A percentile compares a stretch with the other conserved stretches of the same genome.
Conservation (phyloP, 2,329 filamentous ascomycete genomes). For the Fusarium verrucosum region DNA sequence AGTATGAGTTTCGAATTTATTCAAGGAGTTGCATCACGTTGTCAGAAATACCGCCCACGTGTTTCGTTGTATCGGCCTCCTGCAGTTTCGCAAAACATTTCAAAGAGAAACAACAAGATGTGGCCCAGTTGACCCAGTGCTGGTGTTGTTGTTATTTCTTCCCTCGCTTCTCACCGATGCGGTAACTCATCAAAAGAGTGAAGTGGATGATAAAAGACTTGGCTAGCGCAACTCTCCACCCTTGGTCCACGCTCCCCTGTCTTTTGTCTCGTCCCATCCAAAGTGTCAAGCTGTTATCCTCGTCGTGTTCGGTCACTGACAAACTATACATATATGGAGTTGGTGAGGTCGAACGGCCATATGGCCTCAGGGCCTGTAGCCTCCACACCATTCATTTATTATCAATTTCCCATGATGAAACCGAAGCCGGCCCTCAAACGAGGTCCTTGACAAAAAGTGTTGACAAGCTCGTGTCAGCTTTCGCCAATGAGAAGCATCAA, state of each 20-base stretch:
- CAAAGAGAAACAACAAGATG: background rate
- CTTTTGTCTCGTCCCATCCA: slow-evolving; percentile 31
- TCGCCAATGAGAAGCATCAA: slow-evolving; percentile 34
- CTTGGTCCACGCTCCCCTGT: slow-evolving; percentile 7
- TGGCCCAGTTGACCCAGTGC: too few relatives aligned
- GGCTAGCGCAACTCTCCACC: slow-evolving; percentile 13
- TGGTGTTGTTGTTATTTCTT: background rate
- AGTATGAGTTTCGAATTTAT: slow-evolving; percentile 9
- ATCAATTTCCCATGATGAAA: slow-evolving; percentile 28
- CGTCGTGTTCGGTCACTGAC: slow-evolving; percentile 3
- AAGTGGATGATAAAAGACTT: slow-evolving; percentile 24
- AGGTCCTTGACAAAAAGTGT: slow-evolving; percentile 15
- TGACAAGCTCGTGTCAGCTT: slow-evolving; percentile 23
- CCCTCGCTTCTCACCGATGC: slow-evolving; percentile 14
- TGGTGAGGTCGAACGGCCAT: slow-evolving; percentile 2
- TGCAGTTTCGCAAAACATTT: background rate
- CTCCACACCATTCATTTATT: slow-evolving; percentile 18
- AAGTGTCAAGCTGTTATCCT: slow-evolving; percentile 13
- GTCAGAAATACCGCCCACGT: background rate
- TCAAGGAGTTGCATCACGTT: background rate
- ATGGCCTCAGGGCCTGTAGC: background rate
- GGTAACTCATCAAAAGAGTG: slow-evolving; percentile 6
- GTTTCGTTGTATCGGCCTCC: background rate
- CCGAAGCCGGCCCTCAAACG: slow-evolving; percentile 20
- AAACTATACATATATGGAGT: slow-evolving; percentile 7